Conservation (phyloP, 306 rosid genomes). For the Sindora glabra region DNA sequence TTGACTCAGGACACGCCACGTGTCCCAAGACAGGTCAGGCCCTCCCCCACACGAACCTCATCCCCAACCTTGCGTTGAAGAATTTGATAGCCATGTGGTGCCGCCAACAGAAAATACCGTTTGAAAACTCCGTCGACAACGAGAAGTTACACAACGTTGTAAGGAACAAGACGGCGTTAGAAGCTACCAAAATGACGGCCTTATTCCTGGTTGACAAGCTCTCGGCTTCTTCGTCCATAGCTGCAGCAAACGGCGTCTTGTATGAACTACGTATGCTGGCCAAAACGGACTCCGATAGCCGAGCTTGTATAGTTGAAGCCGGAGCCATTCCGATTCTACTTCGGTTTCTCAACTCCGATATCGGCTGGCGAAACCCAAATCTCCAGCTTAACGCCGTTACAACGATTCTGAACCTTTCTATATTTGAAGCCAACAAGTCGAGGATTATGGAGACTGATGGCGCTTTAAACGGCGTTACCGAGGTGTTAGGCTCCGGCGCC, state of each 20-base stretch:
- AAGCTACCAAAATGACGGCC: slow-evolving; percentile 75
- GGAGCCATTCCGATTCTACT: slow-evolving; percentile 70
- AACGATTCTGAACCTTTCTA: slow-evolving; percentile 66
- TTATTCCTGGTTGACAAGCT: slow-evolving; percentile 54
- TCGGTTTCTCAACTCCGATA: slow-evolving; percentile 29
- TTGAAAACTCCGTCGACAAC: slow-evolving; percentile 22
- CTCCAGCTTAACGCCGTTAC: slow-evolving; percentile 87
- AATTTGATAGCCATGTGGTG: slow-evolving; percentile 80
- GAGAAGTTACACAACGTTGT: slow-evolving; percentile 30
- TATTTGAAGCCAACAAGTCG: slow-evolving; percentile 59
- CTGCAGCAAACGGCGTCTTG: slow-evolving; percentile 46
- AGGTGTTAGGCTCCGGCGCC: slow-evolving; percentile 54
- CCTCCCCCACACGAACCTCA: slow-evolving; percentile 55
- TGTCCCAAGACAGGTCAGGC: slow-evolving; percentile 93
- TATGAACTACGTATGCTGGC: slow-evolving; percentile 74
- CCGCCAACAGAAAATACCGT: slow-evolving; percentile 59
- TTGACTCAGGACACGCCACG: slow-evolving; percentile 86
- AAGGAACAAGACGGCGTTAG: slow-evolving; percentile 60
- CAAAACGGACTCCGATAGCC: slow-evolving; percentile 71
- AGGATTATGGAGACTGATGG: slow-evolving; percentile 79
- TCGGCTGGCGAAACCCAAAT: slow-evolving; percentile 20
- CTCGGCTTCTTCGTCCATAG: slow-evolving; percentile 16
- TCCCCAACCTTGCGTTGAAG: slow-evolving; percentile 58
- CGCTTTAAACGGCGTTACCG: slow-evolving; percentile 54
- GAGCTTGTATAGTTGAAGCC: slow-evolving; percentile 68